Percentiles rank a stretch among this genome's conserved stretches.
These are phyloP conservation scores for Halophytophthora batemanensis DNA, from an alignment of 352 stramenopile species.

Conservation along the genomic window DNA sequence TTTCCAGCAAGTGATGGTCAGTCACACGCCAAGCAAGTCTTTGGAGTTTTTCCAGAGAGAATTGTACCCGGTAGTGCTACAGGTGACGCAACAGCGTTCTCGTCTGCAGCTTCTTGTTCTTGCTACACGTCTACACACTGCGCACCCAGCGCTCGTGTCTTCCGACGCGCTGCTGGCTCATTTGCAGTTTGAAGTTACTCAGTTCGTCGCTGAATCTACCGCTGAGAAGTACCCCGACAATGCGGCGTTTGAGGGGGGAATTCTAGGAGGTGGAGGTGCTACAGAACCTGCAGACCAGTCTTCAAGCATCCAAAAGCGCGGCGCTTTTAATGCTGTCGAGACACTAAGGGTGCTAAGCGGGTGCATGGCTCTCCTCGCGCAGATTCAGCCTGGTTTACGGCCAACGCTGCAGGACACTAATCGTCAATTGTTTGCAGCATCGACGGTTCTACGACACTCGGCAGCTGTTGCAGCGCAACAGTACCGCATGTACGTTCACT, in stretches of 20 bases:
- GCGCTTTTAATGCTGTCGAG: conserved; percentile 22
- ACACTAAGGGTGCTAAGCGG: conserved; percentile 36
- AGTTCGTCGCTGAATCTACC: conserved; percentile 16
- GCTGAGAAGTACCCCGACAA: conserved; percentile 24
- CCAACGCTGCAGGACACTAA: conserved; percentile 26
- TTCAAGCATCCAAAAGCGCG: conserved; percentile 8
- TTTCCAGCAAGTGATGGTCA: conserved; percentile 40
- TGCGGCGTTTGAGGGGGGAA: conserved; percentile 39
- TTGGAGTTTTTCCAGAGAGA: conserved; percentile 63
- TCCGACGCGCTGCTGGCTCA: conserved; percentile 41
- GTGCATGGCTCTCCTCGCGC: conserved; percentile 32
- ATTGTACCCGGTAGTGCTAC: conserved; percentile 37
- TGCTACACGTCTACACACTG: conserved; percentile 37
- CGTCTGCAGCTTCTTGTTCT: conserved; percentile 62
- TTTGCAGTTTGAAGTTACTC: conserved; percentile 33
- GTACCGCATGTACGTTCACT: conserved; percentile 30
- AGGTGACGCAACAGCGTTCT: conserved; percentile 44
- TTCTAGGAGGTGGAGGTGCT: conserved; percentile 24
- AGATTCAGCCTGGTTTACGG: conserved; percentile 22
- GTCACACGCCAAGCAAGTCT: conserved; percentile 39
- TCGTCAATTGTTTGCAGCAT: conserved; percentile 24
- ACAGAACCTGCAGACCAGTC: conserved; percentile 13
- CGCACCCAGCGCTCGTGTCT: conserved; percentile 29
- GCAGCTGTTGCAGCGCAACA: conserved; percentile 21
- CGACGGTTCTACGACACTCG: conserved; percentile 12